Conservation (phyloP, 495 filamentous ascomycete species). For the Niebla homalea region DNA sequence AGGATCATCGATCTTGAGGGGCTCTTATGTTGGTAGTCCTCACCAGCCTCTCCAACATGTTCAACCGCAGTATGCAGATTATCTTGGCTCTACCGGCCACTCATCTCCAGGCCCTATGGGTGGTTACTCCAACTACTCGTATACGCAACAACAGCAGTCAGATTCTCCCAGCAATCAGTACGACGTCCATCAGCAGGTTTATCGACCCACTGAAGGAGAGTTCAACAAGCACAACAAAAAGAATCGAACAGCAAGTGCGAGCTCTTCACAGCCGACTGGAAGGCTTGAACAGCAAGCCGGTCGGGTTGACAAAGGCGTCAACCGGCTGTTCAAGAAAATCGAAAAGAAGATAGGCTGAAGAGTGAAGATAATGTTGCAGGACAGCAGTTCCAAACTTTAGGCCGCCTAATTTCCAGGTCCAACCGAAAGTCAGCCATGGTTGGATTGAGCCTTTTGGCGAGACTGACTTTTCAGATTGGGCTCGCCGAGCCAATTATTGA, state of each 20-base stretch:
- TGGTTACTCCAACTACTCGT: slow-evolving; percentile 47
- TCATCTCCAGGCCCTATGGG: slow-evolving; percentile 19
- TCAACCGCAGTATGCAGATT: slow-evolving; percentile 21
- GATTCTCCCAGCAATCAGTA: slow-evolving; percentile 36
- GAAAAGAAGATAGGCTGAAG: slow-evolving; percentile 63
- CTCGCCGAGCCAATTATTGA: too few species aligned
- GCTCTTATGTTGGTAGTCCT: slow-evolving; percentile 12
- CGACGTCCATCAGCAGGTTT: slow-evolving; percentile 61
- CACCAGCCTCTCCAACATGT: slow-evolving; percentile 19
- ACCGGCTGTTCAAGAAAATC: slow-evolving; percentile 72
- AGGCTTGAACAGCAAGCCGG: slow-evolving; percentile 58
- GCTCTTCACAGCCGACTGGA: slow-evolving; percentile 32
- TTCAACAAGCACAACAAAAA: slow-evolving; percentile 35
- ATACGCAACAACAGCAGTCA: slow-evolving; percentile 29
- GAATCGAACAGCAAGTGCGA: slow-evolving; percentile 29
- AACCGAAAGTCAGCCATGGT: too few species aligned
- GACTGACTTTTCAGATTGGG: too few species aligned
- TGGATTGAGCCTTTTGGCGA: too few species aligned
- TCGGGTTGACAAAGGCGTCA: slow-evolving; percentile 62
- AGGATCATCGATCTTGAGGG: slow-evolving; percentile 15
- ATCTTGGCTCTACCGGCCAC: slow-evolving; percentile 17
- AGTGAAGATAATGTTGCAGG: not conserved
- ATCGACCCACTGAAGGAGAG: slow-evolving; percentile 60
- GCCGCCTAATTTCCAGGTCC: too few species aligned
- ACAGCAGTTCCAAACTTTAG: not conserved